Evolutionary conservation across 176 grass and related monocot species (phyloP).

Genomic region (Puya raimondii): DNA sequence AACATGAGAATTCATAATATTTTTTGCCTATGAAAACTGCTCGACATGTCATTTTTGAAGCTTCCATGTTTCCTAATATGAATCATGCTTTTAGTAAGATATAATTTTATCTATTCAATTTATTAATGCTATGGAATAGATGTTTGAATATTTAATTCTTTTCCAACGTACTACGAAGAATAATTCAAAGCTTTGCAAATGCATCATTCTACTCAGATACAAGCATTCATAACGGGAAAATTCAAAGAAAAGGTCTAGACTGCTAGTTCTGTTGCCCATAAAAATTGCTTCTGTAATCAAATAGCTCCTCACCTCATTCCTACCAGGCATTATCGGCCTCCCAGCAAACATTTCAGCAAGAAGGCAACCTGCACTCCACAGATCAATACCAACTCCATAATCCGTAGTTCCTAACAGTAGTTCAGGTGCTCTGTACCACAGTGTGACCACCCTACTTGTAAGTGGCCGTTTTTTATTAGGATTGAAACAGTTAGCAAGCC

Average conservation of each 20-base stretch:
- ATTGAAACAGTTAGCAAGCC: constrained; percentile 15
- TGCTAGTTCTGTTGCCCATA: background rate
- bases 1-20: too few species aligned
- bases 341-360: constrained; percentile 27
- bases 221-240: too few species aligned
- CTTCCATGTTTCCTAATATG: too few species aligned
- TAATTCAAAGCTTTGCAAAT: background rate
- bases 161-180: too few species aligned
- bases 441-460: constrained; percentile 22
- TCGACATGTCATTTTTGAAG: too few species aligned
- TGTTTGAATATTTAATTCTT: too few species aligned
- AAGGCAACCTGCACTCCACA: constrained; percentile 23
- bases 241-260: background rate
- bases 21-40: too few species aligned
- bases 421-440: constrained; percentile 26
- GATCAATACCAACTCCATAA: constrained; percentile 24
- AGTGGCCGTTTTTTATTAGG: constrained; percentile 6
- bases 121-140: too few species aligned
- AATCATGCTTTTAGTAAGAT: too few species aligned
- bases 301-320: constrained; percentile 16
- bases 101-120: too few species aligned
- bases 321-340: constrained; percentile 13
- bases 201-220: background rate
- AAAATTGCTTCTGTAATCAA: background rate
- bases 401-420: constrained; percentile 11